phyloP scores from a whole-genome alignment of 768 basidiomycete genomes.

The Boletus huronensis region DNA sequence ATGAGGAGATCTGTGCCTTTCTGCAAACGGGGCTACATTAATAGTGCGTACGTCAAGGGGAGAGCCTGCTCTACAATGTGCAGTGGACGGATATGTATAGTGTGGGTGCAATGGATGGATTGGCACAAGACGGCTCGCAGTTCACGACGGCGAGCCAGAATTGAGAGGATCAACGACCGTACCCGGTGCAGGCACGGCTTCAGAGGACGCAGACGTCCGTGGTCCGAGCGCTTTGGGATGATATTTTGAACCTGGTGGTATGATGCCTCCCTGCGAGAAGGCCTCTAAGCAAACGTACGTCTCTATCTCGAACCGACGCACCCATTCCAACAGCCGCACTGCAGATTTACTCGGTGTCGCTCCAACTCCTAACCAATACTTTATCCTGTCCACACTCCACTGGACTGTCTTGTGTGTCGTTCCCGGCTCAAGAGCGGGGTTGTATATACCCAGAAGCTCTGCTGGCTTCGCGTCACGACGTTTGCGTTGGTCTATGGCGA shows the following conservation, averaged over 20 bases:
- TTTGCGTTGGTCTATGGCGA: conserved; percentile 70
- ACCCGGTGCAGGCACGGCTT: background rate
- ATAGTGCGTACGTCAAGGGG: conserved; percentile 8
- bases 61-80: conserved; percentile 8
- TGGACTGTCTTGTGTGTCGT: conserved; percentile 67
- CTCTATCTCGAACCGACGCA: conserved; percentile 29
- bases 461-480: conserved; percentile 82
- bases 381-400: conserved; percentile 90
- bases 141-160: conserved; percentile 13
- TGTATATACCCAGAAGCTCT: conserved; percentile 82
- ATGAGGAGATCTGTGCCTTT: conserved; percentile 47
- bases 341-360: conserved; percentile 80
- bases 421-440: conserved; percentile 57
- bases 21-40: conserved; percentile 16
- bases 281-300: conserved; percentile 4
- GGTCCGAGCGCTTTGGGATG: conserved; percentile 38
- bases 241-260: conserved; percentile 55
- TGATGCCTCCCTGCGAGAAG: conserved; percentile 57
- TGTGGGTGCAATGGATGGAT: background rate
- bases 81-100: conserved; percentile 1
- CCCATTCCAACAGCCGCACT: conserved; percentile 73
- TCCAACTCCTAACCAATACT: conserved; percentile 84
- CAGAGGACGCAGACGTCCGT: conserved; percentile 4
- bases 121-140: background rate
- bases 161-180: background rate